A percentile compares a stretch with the other conserved stretches of the same genome.
Conservation (phyloP, 257 asterid species). For the Gentiana macrophylla region DNA sequence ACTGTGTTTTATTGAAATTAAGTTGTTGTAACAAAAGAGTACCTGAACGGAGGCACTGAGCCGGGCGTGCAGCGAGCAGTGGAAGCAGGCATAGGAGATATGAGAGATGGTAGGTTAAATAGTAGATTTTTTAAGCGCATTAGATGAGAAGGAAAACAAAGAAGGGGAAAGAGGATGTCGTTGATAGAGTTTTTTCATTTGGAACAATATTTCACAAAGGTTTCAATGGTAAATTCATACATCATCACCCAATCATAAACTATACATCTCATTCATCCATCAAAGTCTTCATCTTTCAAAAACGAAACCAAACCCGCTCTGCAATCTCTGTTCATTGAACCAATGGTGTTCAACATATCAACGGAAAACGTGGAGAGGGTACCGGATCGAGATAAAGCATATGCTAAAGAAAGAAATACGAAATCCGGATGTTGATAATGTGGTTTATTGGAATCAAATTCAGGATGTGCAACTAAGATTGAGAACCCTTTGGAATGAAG, state of each 20-base stretch:
- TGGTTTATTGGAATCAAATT: constrained; percentile 23
- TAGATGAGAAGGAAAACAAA: no score
- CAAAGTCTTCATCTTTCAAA: constrained; percentile 5
- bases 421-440: constrained; percentile 10
- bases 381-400: neutral
- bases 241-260: constrained; percentile 34
- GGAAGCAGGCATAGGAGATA: no score
- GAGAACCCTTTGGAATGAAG: constrained; percentile 41
- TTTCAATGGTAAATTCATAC: no score
- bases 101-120: no score
- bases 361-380: neutral
- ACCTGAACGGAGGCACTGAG: no score
- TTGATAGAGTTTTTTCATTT: no score
- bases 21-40: no score
- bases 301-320: constrained; percentile 15
- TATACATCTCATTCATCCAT: constrained; percentile 20
- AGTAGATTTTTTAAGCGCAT: no score
- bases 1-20: no score
- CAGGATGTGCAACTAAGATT: constrained; percentile 35
- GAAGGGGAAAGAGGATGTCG: no score
- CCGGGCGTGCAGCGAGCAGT: no score
- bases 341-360: neutral
- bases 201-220: no score
- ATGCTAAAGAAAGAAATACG: constrained; percentile 1
- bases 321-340: constrained; percentile 17